These are phyloP conservation scores for Fusarium begoniae DNA, from an alignment of 2,329 filamentous ascomycete species.

Conservation along the genomic window DNA sequence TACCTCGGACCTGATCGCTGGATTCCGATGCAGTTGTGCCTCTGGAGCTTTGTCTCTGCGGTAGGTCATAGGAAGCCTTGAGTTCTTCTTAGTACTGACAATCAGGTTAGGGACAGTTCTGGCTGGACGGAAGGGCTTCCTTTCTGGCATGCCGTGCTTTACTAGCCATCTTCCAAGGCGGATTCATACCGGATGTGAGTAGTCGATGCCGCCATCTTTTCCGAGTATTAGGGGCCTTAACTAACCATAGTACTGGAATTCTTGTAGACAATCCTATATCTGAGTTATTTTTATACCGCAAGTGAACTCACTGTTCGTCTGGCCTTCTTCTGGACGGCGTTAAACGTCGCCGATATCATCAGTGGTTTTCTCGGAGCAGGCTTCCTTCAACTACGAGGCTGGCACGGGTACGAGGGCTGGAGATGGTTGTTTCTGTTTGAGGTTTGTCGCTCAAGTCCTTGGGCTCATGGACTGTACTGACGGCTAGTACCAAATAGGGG, in stretches of 20 bases:
- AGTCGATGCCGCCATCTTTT: fast-evolving
- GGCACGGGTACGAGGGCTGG: not conserved
- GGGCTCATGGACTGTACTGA: not conserved
- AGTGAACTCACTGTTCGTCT: not conserved
- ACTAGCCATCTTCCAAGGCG: not conserved
- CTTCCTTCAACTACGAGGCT: not conserved
- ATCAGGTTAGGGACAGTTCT: not conserved
- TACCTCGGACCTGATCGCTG: not conserved
- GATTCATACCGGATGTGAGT: not conserved
- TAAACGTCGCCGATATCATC: not conserved
- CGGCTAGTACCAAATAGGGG: not conserved
- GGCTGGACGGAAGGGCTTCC: not conserved
- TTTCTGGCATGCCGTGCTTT: not conserved
- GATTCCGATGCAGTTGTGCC: not conserved
- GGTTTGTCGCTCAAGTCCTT: not conserved
- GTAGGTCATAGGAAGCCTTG: not conserved
- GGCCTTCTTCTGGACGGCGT: not conserved
- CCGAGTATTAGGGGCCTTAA: too few species aligned
- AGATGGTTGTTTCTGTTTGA: not conserved
- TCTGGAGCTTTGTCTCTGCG: not conserved
- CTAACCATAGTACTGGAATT: not conserved
- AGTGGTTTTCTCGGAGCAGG: not conserved
- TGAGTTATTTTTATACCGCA: not conserved
- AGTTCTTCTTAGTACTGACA: not conserved
- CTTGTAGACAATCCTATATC: not conserved